Percentiles rank a stretch among this genome's conserved stretches.
Conservation (phyloP, 2,329 filamentous ascomycete genomes). For the Fonsecaea erecta region DNA sequence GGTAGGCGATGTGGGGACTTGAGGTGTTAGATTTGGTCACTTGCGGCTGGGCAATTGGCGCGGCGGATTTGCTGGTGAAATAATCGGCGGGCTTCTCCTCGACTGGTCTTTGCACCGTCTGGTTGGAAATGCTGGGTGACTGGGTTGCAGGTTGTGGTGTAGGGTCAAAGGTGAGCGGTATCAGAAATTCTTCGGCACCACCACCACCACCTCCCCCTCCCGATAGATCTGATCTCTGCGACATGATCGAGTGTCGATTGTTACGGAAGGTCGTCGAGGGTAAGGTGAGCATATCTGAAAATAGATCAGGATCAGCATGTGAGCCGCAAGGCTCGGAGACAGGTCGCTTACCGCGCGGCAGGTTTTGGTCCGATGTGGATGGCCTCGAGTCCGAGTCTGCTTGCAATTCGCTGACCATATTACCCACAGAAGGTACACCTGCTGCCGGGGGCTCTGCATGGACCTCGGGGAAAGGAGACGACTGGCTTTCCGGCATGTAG, state of each 20-base stretch:
- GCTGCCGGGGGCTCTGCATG: constrained; percentile 46
- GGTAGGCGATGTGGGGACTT: constrained; percentile 89
- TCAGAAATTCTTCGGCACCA: constrained; percentile 71
- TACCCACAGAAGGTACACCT: constrained; percentile 34
- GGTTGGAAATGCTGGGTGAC: constrained; percentile 51
- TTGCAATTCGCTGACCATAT: constrained; percentile 35
- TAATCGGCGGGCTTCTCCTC: constrained; percentile 61
- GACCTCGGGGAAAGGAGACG: constrained; percentile 46
- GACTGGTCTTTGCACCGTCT: constrained; percentile 53
- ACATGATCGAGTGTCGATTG: constrained; percentile 73
- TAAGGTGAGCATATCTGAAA: constrained; percentile 66
- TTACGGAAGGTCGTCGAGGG: constrained; percentile 78
- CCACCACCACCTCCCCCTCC: constrained; percentile 50
- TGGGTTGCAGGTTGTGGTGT: constrained; percentile 62
- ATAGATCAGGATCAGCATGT: constrained; percentile 21
- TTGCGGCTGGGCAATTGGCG: constrained; percentile 46
- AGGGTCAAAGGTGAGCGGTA: constrained; percentile 75
- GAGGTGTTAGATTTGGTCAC: constrained; percentile 37
- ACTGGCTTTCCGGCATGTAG: constrained; percentile 52
- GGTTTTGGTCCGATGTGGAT: constrained; percentile 29
- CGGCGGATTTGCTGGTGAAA: constrained; percentile 50
- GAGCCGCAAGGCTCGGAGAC: constrained; percentile 9
- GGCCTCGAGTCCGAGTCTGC: constrained; percentile 29
- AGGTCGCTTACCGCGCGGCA: constrained; percentile 27
- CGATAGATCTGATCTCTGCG: constrained; percentile 60